phyloP scores from a whole-genome alignment of 768 basidiomycete species.

The Suillus fuscotomentosus region DNA sequence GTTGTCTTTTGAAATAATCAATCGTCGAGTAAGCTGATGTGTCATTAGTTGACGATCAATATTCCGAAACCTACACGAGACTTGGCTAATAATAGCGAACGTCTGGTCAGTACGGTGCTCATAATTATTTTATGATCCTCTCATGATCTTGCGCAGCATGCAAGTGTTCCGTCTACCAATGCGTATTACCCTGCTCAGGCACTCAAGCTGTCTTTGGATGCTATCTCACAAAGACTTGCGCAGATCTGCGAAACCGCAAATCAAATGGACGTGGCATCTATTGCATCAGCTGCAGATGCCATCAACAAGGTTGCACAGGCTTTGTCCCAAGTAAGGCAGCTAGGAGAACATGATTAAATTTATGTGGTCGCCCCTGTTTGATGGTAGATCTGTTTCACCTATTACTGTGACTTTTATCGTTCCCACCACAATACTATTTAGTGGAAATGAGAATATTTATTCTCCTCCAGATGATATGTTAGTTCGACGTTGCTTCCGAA shows the following conservation, averaged over 20 bases:
- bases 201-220: slow-evolving; percentile 51
- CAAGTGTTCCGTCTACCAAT: slow-evolving; percentile 11
- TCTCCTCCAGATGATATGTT: neutral
- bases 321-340: slow-evolving; percentile 54
- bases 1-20: slow-evolving; percentile 4
- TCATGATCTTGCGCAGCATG: slow-evolving; percentile 17
- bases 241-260: slow-evolving; percentile 37
- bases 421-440: neutral
- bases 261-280: slow-evolving; percentile 44
- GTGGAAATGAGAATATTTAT: neutral
- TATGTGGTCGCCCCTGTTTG: neutral
- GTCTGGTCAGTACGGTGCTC: slow-evolving; percentile 10
- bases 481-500: neutral
- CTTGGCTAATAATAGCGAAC: slow-evolving; percentile 17
- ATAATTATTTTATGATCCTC: neutral
- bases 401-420: neutral
- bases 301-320: slow-evolving; percentile 66
- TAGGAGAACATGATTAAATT: slow-evolving; percentile 40
- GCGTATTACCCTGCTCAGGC: slow-evolving; percentile 38
- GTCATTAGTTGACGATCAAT: slow-evolving; percentile 20
- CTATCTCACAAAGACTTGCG: slow-evolving; percentile 50
- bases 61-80: slow-evolving; percentile 12
- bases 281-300: slow-evolving; percentile 64
- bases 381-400: neutral
- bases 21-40: slow-evolving; percentile 3